phyloP scores from a whole-genome alignment of 2,329 filamentous ascomycete species.

The Diaporthe helianthi region DNA sequence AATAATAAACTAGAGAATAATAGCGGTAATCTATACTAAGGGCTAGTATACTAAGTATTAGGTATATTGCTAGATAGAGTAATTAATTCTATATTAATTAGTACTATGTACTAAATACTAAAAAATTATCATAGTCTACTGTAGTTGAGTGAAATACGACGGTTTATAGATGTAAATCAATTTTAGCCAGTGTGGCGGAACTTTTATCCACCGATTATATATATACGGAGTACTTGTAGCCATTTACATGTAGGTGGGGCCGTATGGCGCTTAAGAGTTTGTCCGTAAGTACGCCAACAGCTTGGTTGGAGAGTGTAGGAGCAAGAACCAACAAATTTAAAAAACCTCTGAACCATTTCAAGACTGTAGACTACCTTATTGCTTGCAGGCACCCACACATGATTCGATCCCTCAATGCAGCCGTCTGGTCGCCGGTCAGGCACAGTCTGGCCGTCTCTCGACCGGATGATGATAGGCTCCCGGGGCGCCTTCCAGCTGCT shows the following conservation, averaged over 20 bases:
- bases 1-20: too few species aligned
- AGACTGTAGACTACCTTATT: background rate
- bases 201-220: too few species aligned
- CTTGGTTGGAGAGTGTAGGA: too few species aligned
- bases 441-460: background rate
- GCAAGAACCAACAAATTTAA: background rate
- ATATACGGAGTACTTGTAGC: background rate
- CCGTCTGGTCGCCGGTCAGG: background rate
- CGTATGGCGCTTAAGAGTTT: background rate
- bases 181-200: too few species aligned
- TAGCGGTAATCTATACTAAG: too few species aligned
- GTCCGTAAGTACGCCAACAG: background rate
- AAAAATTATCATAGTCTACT: too few species aligned
- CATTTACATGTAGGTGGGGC: background rate
- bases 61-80: too few species aligned
- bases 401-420: background rate
- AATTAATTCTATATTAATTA: too few species aligned
- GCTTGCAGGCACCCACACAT: background rate
- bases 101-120: too few species aligned
- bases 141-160: too few species aligned
- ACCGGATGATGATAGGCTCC: background rate
- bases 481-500: constrained; percentile 16
- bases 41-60: too few species aligned
- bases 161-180: too few species aligned
- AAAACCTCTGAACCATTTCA: background rate